Evolutionary conservation across 192 early-diverging fungal species (phyloP).

Genomic region (Ramicandelaber brevisporus): DNA sequence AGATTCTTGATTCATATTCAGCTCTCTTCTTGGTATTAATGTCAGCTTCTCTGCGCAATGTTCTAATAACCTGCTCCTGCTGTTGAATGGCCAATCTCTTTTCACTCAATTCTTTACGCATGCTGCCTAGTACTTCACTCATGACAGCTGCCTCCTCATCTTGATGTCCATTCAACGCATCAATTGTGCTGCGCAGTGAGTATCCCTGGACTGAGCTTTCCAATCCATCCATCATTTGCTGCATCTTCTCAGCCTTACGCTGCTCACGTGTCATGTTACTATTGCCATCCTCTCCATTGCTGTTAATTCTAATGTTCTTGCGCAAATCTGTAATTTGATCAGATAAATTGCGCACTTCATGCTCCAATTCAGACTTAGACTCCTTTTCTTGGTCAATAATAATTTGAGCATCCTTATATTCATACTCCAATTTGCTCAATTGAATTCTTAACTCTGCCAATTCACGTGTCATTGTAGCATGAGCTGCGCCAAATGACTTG

Average conservation of each 20-base stretch:
- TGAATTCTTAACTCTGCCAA: constrained; percentile 57
- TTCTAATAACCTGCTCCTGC: constrained; percentile 3
- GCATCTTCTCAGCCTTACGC: no score
- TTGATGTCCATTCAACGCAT: constrained; percentile 32
- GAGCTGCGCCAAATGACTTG: constrained; percentile 23
- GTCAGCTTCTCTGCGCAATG: constrained; percentile 7
- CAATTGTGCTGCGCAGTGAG: constrained; percentile 41
- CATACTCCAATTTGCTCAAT: constrained; percentile 70
- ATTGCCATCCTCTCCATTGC: no score
- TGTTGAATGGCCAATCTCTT: constrained; percentile 6
- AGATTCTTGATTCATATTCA: constrained; percentile 15
- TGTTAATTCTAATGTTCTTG: no score
- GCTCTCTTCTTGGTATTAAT: constrained; percentile 2
- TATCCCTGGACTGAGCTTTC: no score
- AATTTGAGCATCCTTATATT: constrained; percentile 68
- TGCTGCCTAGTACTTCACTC: no score
- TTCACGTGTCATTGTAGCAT: constrained; percentile 40
- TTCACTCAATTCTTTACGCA: constrained; percentile 16
- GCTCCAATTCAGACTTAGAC: no score
- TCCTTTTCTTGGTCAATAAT: constrained; percentile 78
- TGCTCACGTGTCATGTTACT: no score
- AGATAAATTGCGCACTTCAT: no score
- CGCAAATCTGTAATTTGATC: no score
- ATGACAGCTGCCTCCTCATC: constrained; percentile 24
- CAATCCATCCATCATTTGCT: no score